Evolutionary conservation across 2,329 filamentous ascomycete species (phyloP).

Genomic region (Pseudocercospora crystallina): DNA sequence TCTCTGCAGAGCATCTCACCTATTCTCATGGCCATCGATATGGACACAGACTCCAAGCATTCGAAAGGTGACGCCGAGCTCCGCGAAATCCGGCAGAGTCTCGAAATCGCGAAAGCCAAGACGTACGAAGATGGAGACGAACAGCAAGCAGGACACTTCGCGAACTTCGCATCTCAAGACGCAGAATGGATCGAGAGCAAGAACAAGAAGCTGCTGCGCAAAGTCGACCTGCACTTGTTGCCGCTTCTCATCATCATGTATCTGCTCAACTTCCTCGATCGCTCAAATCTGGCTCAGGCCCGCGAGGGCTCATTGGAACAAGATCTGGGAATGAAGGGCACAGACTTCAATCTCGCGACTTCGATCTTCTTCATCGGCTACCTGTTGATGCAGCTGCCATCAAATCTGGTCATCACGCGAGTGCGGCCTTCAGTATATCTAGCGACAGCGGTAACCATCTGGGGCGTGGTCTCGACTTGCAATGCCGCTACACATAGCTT

Average conservation of each 20-base stretch:
- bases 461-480: conserved; percentile 44
- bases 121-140: not conserved
- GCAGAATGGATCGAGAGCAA: conserved; percentile 11
- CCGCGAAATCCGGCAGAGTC: conserved; percentile 6
- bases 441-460: conserved; percentile 46
- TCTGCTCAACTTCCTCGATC: conserved; percentile 69
- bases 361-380: conserved; percentile 61
- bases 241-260: conserved; percentile 71
- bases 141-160: conserved; percentile 7
- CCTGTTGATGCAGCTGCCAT: conserved; percentile 62
- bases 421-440: conserved; percentile 57
- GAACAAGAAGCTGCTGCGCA: conserved; percentile 55
- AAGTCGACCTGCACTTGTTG: conserved; percentile 67
- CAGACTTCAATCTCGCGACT: conserved; percentile 58
- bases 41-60: conserved; percentile 6
- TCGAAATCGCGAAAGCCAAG: conserved; percentile 4
- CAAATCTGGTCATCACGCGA: conserved; percentile 58
- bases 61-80: conserved; percentile 4
- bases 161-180: conserved; percentile 7
- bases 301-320: conserved; percentile 54
- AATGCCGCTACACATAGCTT: conserved; percentile 51
- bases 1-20: not conserved
- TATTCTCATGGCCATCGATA: not conserved
- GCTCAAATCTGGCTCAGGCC: conserved; percentile 55
- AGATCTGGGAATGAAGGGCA: conserved; percentile 56